phyloP scores from a whole-genome alignment of 331 rosid genomes.

The Telfairia occidentalis region DNA sequence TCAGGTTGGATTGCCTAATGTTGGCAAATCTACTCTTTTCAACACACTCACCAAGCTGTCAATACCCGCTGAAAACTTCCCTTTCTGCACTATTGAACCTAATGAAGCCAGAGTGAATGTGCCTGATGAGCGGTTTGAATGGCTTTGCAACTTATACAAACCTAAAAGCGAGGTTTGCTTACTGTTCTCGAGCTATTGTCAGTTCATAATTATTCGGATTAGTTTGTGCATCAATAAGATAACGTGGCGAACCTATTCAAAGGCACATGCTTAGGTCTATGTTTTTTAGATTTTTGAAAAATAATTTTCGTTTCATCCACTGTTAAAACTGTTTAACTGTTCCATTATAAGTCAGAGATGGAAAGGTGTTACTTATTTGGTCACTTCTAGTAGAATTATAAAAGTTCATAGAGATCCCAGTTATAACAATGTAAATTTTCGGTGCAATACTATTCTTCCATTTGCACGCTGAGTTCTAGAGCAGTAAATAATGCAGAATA shows the following conservation, averaged over 20 bases:
- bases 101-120: conserved; percentile 90
- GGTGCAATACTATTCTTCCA: background rate
- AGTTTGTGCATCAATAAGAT: background rate
- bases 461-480: background rate
- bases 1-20: conserved; percentile 98
- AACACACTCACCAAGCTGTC: conserved; percentile 84
- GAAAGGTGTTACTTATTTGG: background rate
- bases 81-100: conserved; percentile 97
- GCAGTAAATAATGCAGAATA: background rate
- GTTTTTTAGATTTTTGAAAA: background rate
- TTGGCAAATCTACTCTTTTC: conserved; percentile 94
- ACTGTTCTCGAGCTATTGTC: background rate
- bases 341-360: background rate
- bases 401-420: background rate
- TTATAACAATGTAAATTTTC: background rate
- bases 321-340: background rate
- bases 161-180: conserved; percentile 84
- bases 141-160: conserved; percentile 85
- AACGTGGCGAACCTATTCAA: background rate
- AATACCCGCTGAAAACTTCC: conserved; percentile 96
- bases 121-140: conserved; percentile 91
- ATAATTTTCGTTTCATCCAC: background rate
- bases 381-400: background rate
- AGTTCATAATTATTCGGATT: background rate
- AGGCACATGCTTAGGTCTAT: background rate